phyloP scores from a whole-genome alignment of 2,329 filamentous ascomycete species.

The Cryoendolithus antarcticus region DNA sequence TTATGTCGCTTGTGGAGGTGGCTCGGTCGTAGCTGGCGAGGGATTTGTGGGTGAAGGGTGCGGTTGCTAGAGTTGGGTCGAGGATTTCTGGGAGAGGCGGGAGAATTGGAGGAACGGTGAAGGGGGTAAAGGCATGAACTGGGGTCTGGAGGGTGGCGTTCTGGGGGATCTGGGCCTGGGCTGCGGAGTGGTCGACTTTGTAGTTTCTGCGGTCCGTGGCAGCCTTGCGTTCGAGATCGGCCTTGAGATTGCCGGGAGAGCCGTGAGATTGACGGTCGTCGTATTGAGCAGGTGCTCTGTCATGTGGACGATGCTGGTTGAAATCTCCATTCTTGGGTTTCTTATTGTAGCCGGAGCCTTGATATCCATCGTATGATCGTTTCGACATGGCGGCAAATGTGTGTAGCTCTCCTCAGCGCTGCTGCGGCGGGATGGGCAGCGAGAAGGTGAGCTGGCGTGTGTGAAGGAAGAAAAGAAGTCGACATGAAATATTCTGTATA shows the following conservation, averaged over 20 bases:
- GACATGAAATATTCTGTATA: background rate
- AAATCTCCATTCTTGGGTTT: constrained; percentile 2
- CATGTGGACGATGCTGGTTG: constrained; percentile 1
- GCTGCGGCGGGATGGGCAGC: constrained; percentile 11
- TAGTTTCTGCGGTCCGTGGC: background rate
- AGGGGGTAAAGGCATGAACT: constrained; percentile 11
- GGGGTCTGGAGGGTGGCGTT: constrained; percentile 4
- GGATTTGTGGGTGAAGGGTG: constrained; percentile 24
- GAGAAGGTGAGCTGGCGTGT: constrained; percentile 21
- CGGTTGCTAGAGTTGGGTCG: constrained; percentile 11
- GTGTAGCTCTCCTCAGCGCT: constrained; percentile 20
- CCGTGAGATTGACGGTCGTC: background rate
- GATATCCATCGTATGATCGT: constrained; percentile 7
- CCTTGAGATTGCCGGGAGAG: background rate
- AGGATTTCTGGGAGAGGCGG: constrained; percentile 19
- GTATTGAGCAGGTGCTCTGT: background rate
- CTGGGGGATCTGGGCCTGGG: constrained; percentile 10
- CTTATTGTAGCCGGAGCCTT: constrained; percentile 8
- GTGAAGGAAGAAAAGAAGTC: background rate
- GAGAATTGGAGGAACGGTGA: constrained; percentile 11
- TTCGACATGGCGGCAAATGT: constrained; percentile 8
- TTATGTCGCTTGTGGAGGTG: constrained; percentile 17
- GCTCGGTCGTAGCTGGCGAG: constrained; percentile 12
- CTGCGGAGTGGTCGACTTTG: constrained; percentile 8
- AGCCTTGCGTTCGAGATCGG: background rate